These are phyloP conservation scores for Paraleonurus japonicus DNA, from an alignment of 257 asterid genomes.

Conservation along the genomic window DNA sequence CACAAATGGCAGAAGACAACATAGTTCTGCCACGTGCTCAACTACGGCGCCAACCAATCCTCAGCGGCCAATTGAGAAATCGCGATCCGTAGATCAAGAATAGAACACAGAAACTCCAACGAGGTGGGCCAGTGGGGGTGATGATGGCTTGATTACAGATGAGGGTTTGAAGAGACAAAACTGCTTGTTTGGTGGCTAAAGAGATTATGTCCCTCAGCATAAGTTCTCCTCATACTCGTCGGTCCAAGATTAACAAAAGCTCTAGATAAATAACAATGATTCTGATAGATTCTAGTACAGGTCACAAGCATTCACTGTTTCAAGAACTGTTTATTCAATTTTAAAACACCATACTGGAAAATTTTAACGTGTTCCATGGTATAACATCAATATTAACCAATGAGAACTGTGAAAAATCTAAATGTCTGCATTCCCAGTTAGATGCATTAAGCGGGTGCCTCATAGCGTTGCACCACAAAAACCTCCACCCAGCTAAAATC, in stretches of 20 bases:
- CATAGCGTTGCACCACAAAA: too few relatives aligned
- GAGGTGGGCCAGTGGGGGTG: neutral
- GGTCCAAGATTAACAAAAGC: neutral
- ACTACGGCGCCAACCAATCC: neutral
- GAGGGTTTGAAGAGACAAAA: neutral
- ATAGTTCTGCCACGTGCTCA: too few relatives aligned
- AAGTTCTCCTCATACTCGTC: neutral
- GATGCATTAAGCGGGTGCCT: neutral
- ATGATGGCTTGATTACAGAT: neutral
- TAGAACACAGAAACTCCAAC: neutral
- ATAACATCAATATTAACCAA: neutral
- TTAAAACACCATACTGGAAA: neutral
- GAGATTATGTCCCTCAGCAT: neutral
- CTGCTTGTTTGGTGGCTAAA: neutral
- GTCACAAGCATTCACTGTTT: neutral
- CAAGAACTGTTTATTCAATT: neutral
- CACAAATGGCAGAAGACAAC: neutral
- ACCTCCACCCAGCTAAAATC: neutral
- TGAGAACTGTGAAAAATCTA: neutral
- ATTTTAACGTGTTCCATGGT: neutral
- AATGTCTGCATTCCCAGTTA: constrained; percentile 12
- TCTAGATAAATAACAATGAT: neutral
- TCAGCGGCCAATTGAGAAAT: neutral
- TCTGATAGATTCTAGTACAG: neutral
- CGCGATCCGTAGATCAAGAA: neutral